Percentiles rank a stretch among this genome's conserved stretches.
Evolutionary conservation across 768 basidiomycete species (phyloP).

Genomic region (Leccinum uliginosum): DNA sequence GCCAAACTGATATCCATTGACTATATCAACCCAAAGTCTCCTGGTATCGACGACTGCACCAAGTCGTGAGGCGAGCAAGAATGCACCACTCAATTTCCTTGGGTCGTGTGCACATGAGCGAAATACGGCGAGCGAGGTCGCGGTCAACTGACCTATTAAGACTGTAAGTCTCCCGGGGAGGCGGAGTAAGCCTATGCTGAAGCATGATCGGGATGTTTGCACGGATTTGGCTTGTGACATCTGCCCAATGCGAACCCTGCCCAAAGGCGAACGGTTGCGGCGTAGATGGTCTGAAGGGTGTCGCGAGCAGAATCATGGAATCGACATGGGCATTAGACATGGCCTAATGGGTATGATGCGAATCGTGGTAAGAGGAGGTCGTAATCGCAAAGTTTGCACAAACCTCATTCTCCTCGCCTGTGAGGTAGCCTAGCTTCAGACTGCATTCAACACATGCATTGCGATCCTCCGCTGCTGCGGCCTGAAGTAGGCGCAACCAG

Average conservation of each 20-base stretch:
- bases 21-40: slow-evolving; percentile 70
- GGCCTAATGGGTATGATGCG: slow-evolving; percentile 29
- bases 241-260: slow-evolving; percentile 55
- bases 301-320: slow-evolving; percentile 80
- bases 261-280: slow-evolving; percentile 80
- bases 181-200: slow-evolving; percentile 81
- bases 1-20: slow-evolving; percentile 26
- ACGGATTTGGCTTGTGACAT: slow-evolving; percentile 74
- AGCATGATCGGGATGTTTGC: slow-evolving; percentile 88
- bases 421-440: slow-evolving; percentile 82
- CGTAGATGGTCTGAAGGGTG: slow-evolving; percentile 69
- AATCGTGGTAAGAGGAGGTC: not conserved
- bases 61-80: slow-evolving; percentile 73
- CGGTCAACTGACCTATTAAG: slow-evolving; percentile 66
- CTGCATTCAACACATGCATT: slow-evolving; percentile 69
- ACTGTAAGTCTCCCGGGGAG: slow-evolving; percentile 92
- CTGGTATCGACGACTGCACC: slow-evolving; percentile 70
- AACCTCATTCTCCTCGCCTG: slow-evolving; percentile 82
- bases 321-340: slow-evolving; percentile 87
- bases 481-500: slow-evolving; percentile 81
- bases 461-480: slow-evolving; percentile 68
- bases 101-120: not conserved
- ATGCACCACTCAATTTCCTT: slow-evolving; percentile 77
- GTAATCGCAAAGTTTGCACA: not conserved
- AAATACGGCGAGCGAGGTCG: not conserved